Base-by-base conservation (phyloP, 257 asterid genomes). In the Solanum bulbocastanum region DNA sequence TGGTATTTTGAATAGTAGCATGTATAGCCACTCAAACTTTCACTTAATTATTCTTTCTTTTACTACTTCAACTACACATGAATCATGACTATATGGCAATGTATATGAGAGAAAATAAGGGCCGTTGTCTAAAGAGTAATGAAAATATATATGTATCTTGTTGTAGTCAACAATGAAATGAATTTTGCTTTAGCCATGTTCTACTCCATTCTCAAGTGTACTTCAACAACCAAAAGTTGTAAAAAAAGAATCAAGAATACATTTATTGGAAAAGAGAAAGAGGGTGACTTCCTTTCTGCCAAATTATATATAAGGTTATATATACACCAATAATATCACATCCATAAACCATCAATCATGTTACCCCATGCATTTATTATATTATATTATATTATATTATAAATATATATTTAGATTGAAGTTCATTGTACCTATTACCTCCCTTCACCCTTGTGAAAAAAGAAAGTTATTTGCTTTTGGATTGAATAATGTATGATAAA, bases 1-100 rank as follows among this genome's bases (percentile, higher is more conserved):
- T 84, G 79, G n/a, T 22, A 84, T 65, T 65, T 84, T 84, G 87
- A 84, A 65, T 66, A 25, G 79, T 84, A 37, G 87, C 87, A 84
- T 25, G 16, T n/a, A 40, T n/a, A 40, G 58, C 87, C 79, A 65
- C 79, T 65, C 65, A 84, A 84, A 39, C 4, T 76, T 85, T 85
- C 87, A 85, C 79, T 85, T 85, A 62, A 62, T 62, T 62, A 85
- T 39, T 85, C 42, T 62, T 25, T 66, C 30, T 37, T 85, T 85
- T 85, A 85, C 81, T 39, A 85, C 18, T 81, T 39, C 87, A 66
- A 85, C 87, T 66, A 85, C 30, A 37, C n/a, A 40, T 62, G 71
- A 62, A 6, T 30, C n/a, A 27, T 62, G 69, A 62, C 16, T 30
- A 27, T 32, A 30, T 12, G 58, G 60, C 37, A 23, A 84, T 84